Conservation (phyloP, 129 eudicot species). For the Lactuca saligna region DNA sequence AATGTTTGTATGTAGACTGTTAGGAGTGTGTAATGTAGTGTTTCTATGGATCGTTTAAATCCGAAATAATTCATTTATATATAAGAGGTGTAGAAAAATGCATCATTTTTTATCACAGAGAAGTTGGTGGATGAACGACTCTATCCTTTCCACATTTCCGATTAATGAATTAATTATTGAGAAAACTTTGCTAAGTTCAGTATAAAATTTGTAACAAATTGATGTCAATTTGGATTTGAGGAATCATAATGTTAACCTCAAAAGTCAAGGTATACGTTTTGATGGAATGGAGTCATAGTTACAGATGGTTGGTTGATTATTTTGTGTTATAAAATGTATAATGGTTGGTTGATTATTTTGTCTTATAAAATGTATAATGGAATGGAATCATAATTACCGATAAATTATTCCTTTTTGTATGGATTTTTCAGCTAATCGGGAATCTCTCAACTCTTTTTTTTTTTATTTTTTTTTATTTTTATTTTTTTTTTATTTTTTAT, state of each 20-base stretch:
- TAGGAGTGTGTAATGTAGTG: too few species aligned
- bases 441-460: too few species aligned
- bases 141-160: neutral
- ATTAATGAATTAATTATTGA: constrained; percentile 1
- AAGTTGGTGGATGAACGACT: neutral
- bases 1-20: neutral
- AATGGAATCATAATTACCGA: too few species aligned
- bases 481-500: too few species aligned
- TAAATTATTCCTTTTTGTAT: too few species aligned
- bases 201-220: constrained; percentile 9
- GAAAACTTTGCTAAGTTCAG: neutral
- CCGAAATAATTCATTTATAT: too few species aligned
- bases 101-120: neutral
- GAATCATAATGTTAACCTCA: constrained; percentile 18
- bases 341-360: too few species aligned
- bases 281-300: neutral
- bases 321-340: neutral
- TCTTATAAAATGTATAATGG: too few species aligned
- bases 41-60: too few species aligned
- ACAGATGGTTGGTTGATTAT: constrained; percentile 6
- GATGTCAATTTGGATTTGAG: constrained; percentile 8
- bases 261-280: neutral
- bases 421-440: too few species aligned
- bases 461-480: too few species aligned
- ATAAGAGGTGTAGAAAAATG: neutral